phyloP scores from a whole-genome alignment of 345 rosid species.

The Euphorbia lathyris region DNA sequence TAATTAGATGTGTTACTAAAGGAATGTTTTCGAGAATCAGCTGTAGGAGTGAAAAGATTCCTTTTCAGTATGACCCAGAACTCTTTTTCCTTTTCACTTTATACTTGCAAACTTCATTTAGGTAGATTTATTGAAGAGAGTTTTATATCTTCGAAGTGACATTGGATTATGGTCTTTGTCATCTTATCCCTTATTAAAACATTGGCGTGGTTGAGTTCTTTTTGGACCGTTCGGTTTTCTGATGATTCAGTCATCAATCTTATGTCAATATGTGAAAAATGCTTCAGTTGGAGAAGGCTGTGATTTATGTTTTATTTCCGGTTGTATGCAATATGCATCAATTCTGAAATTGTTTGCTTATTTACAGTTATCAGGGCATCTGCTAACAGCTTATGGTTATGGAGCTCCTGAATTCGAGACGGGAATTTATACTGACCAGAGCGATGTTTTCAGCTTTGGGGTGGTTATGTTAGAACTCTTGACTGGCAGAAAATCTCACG shows the following conservation, averaged over 20 bases:
- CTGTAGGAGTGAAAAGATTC: neutral
- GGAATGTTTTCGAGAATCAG: neutral
- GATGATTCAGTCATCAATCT: neutral
- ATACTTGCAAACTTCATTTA: too few species aligned
- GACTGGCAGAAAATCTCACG: slow-evolving; percentile 85
- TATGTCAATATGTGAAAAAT: neutral
- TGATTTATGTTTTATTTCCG: slow-evolving; percentile 2
- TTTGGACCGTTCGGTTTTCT: neutral
- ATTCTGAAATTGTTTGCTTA: slow-evolving; percentile 3
- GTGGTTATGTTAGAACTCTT: slow-evolving; percentile 96
- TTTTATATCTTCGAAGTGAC: neutral
- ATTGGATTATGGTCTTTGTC: neutral
- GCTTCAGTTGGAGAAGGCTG: neutral
- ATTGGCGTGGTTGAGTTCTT: neutral
- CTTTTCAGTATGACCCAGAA: too few species aligned
- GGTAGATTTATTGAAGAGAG: neutral
- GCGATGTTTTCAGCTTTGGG: slow-evolving; percentile 97
- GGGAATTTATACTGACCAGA: slow-evolving; percentile 75
- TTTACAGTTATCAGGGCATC: slow-evolving; percentile 88
- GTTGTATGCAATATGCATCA: neutral
- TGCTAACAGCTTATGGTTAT: slow-evolving; percentile 70
- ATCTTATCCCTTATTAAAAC: neutral
- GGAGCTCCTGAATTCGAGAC: slow-evolving; percentile 98
- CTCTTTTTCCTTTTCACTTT: too few species aligned
- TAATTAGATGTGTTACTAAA: too few species aligned